A percentile compares a stretch with the other conserved stretches of the same genome.
Evolutionary conservation across 148 eudicot species (phyloP).

Genomic region (Camellia sinensis): DNA sequence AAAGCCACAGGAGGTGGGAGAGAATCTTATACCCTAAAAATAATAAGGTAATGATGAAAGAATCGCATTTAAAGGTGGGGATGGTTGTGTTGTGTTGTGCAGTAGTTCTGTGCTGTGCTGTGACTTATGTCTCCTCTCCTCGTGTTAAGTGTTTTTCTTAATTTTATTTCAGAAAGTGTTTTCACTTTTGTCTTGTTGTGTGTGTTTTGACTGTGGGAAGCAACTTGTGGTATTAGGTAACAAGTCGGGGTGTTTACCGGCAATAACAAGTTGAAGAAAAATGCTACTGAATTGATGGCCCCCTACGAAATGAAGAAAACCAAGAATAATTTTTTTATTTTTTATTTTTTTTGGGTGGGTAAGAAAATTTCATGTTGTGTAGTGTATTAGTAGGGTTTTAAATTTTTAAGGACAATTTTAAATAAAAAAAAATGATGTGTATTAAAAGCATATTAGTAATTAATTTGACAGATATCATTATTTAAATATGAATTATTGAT

Average conservation of each 20-base stretch:
- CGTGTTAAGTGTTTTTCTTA: too few relatives aligned
- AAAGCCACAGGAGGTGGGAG: neutral
- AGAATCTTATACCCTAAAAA: neutral
- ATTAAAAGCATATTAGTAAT: too few relatives aligned
- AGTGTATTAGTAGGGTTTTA: too few relatives aligned
- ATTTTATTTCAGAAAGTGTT: neutral
- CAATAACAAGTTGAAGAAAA: neutral
- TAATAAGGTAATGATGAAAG: slow-evolving; percentile 13
- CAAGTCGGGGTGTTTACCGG: slow-evolving; percentile 2
- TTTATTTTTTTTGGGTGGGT: too few relatives aligned
- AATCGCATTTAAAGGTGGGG: neutral
- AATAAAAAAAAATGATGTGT: too few relatives aligned
- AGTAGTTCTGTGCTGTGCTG: too few relatives aligned
- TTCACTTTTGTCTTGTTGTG: slow-evolving; percentile 4
- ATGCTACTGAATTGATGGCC: neutral
- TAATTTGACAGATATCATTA: too few relatives aligned
- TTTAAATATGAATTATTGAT: too few relatives aligned
- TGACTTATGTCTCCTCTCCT: too few relatives aligned
- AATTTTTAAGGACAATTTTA: too few relatives aligned
- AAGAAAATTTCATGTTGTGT: neutral
- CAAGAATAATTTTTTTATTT: too few relatives aligned
- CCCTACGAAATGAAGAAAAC: slow-evolving; percentile 10
- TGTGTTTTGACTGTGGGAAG: slow-evolving; percentile 1
- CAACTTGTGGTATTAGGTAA: neutral
- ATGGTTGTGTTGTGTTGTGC: too few relatives aligned